These are phyloP conservation scores for Tricholoma sp. DNA, from an alignment of 768 basidiomycete species.

Conservation along the genomic window DNA sequence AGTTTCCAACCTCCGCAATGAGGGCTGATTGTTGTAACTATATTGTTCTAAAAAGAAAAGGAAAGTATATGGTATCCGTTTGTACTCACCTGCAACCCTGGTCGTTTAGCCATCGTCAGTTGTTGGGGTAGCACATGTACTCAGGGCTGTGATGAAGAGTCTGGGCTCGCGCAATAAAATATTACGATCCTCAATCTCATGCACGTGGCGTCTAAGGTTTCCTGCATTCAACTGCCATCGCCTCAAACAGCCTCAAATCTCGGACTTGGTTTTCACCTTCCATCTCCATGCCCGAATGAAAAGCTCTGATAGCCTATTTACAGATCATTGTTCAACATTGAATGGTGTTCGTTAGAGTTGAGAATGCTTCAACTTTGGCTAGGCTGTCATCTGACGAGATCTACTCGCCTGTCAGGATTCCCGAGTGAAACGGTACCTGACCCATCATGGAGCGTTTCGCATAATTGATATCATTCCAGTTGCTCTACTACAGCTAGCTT, in stretches of 20 bases:
- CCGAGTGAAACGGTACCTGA: background rate
- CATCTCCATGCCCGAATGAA: background rate
- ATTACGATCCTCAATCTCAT: conserved; percentile 1
- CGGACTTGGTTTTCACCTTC: background rate
- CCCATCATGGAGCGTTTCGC: background rate
- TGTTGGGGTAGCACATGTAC: conserved; percentile 5
- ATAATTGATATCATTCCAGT: background rate
- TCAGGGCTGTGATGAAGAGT: conserved; percentile 4
- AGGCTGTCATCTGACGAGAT: background rate
- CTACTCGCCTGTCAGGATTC: background rate
- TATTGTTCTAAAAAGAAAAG: conserved; percentile 8
- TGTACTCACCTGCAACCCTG: conserved; percentile 7
- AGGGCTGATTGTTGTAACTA: conserved; percentile 1
- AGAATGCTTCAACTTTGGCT: background rate
- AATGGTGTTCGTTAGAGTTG: background rate
- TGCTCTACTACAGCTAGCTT: background rate
- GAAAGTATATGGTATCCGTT: conserved; percentile 8
- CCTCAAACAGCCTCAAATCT: background rate
- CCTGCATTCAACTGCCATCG: background rate
- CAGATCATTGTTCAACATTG: background rate
- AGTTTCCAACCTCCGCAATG: conserved; percentile 51
- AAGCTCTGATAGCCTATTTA: background rate
- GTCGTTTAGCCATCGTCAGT: conserved; percentile 12
- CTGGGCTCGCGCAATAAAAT: conserved; percentile 7
- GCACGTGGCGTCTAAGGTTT: conserved; percentile 1